Conservation (phyloP, 2,329 filamentous ascomycete genomes). For the Escovopsis sp. region DNA sequence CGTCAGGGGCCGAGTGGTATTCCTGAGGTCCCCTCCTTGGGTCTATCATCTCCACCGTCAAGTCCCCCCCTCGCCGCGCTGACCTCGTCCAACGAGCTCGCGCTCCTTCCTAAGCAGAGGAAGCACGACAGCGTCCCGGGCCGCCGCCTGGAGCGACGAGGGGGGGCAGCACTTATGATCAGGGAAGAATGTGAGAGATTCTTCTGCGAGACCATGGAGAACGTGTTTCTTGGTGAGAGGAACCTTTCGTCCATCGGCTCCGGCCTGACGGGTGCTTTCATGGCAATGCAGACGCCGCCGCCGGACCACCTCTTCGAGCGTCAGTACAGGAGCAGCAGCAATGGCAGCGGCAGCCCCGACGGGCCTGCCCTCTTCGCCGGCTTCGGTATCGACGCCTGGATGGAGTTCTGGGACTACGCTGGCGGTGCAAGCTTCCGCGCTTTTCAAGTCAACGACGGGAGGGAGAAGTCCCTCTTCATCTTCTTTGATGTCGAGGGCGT, state of each 20-base stretch:
- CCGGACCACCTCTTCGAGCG: constrained; percentile 29
- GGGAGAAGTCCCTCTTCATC: constrained; percentile 64
- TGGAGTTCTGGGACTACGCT: constrained; percentile 75
- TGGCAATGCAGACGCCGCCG: constrained; percentile 37
- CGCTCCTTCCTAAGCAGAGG: constrained; percentile 42
- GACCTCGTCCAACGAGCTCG: constrained; percentile 51
- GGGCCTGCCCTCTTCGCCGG: constrained; percentile 12
- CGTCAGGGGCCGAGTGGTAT: constrained; percentile 76
- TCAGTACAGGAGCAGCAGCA: constrained; percentile 11
- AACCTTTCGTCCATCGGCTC: constrained; percentile 61
- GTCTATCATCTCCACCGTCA: constrained; percentile 69
- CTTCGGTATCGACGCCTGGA: constrained; percentile 42
- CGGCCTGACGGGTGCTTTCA: constrained; percentile 64
- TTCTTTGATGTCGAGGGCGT: constrained; percentile 64
- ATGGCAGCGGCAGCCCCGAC: not conserved
- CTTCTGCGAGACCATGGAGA: constrained; percentile 91
- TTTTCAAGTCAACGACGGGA: constrained; percentile 58
- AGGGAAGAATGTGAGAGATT: constrained; percentile 99
- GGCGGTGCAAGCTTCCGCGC: constrained; percentile 74
- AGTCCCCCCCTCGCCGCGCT: constrained; percentile 78
- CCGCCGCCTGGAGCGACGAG: constrained; percentile 40
- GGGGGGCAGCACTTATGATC: constrained; percentile 92
- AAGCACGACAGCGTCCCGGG: constrained; percentile 25
- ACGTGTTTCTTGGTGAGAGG: constrained; percentile 94
- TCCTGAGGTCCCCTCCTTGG: constrained; percentile 81